These are phyloP conservation scores for Gliomastix tumulicola DNA, from an alignment of 2,329 filamentous ascomycete species.

Conservation along the genomic window DNA sequence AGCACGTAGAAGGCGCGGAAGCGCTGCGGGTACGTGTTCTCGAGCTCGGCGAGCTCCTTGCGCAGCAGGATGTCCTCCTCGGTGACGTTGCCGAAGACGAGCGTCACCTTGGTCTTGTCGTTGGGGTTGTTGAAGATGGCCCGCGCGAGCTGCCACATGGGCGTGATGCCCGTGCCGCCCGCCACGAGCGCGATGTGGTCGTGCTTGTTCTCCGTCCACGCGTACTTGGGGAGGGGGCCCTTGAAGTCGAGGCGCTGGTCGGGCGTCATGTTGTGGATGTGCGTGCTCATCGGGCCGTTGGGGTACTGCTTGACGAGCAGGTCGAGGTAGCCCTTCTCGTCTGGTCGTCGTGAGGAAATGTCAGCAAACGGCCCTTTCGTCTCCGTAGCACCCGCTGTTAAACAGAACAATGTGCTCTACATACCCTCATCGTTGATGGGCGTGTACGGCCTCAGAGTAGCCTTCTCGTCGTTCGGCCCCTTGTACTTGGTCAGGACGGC, in stretches of 20 bases:
- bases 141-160: constrained; percentile 92
- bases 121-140: constrained; percentile 93
- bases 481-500: constrained; percentile 91
- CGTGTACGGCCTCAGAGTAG: constrained; percentile 86
- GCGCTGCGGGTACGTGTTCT: constrained; percentile 91
- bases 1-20: constrained; percentile 95
- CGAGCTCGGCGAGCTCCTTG: constrained; percentile 75
- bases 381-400: too few relatives aligned
- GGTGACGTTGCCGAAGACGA: constrained; percentile 84
- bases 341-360: constrained; percentile 51
- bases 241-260: constrained; percentile 86
- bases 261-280: constrained; percentile 76
- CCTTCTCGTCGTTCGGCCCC: constrained; percentile 74
- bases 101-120: constrained; percentile 95
- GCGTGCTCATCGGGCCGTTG: constrained; percentile 82
- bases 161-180: constrained; percentile 95
- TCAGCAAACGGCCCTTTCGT: too few relatives aligned
- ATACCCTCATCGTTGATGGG: constrained; percentile 84
- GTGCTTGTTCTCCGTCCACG: constrained; percentile 88
- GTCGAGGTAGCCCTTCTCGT: constrained; percentile 72
- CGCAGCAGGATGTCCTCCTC: constrained; percentile 91
- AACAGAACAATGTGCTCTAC: too few relatives aligned
- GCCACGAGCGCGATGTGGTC: constrained; percentile 79
- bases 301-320: constrained; percentile 90
- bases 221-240: constrained; percentile 91